Percentiles rank a stretch among this genome's conserved stretches.
Evolutionary conservation across 495 filamentous ascomycete species (phyloP).

Genomic region (Pyrenopolyporus hunteri): DNA sequence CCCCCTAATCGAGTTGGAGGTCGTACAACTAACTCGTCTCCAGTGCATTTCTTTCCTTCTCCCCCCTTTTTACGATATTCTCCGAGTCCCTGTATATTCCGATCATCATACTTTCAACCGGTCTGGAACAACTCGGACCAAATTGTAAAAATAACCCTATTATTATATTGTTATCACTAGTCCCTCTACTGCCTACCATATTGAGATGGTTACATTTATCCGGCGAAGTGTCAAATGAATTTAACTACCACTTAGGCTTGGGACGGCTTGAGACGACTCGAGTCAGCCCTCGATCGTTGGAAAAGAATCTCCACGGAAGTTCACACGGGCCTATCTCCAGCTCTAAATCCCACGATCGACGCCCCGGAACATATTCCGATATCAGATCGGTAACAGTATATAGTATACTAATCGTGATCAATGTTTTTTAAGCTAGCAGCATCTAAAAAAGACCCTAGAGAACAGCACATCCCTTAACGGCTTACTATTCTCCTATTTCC

Average conservation of each 20-base stretch:
- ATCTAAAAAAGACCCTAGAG: too few species aligned
- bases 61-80: too few species aligned
- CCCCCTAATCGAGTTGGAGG: not conserved
- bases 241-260: not conserved
- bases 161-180: not conserved
- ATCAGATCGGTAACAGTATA: too few species aligned
- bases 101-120: not conserved
- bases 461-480: not conserved
- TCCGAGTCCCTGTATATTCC: too few species aligned
- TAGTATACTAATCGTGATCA: too few species aligned
- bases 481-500: not conserved
- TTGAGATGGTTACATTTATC: not conserved
- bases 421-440: too few species aligned
- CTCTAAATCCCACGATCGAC: too few species aligned
- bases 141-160: not conserved
- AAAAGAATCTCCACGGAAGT: not conserved
- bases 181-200: not conserved
- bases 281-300: not conserved
- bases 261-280: not conserved
- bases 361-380: too few species aligned
- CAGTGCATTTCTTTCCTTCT: too few species aligned
- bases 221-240: not conserved
- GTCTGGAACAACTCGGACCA: not conserved
- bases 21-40: too few species aligned
- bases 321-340: too few species aligned